These are phyloP conservation scores for Camellia lanceoleosa DNA, from an alignment of 148 eudicot species.

Conservation along the genomic window DNA sequence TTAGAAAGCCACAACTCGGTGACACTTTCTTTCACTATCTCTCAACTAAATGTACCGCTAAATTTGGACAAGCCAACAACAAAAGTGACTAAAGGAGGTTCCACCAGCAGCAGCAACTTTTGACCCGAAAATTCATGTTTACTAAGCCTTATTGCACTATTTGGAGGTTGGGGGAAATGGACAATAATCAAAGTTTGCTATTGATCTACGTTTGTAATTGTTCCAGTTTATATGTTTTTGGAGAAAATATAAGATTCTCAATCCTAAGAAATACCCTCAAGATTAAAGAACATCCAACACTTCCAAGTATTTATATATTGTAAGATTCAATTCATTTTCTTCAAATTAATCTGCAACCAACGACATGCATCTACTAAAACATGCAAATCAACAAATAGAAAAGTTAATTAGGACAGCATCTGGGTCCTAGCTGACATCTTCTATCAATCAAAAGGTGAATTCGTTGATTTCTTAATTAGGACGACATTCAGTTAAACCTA, in stretches of 20 bases:
- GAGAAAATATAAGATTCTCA: not conserved
- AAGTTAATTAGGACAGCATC: not conserved
- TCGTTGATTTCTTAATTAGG: not conserved
- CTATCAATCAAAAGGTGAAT: not conserved
- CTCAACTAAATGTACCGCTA: no score
- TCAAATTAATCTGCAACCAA: not conserved
- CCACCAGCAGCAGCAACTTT: not conserved
- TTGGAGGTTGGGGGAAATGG: not conserved
- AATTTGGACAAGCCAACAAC: no score
- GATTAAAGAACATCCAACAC: not conserved
- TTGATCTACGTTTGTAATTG: not conserved
- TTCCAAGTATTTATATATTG: not conserved
- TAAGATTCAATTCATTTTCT: not conserved
- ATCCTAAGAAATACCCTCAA: not conserved
- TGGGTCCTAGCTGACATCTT: not conserved
- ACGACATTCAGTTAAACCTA: conserved; percentile 5
- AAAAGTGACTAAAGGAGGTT: no score
- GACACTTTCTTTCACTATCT: no score
- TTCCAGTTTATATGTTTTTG: not conserved
- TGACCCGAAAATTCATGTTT: not conserved
- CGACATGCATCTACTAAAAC: not conserved
- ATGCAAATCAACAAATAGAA: not conserved
- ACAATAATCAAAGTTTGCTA: not conserved
- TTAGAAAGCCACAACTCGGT: no score
- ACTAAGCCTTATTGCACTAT: not conserved